Evolutionary conservation across 176 grass and related monocot species (phyloP), one percentile per base, ranked within the genome.

Genomic region (Ensete glaucum): DNA sequence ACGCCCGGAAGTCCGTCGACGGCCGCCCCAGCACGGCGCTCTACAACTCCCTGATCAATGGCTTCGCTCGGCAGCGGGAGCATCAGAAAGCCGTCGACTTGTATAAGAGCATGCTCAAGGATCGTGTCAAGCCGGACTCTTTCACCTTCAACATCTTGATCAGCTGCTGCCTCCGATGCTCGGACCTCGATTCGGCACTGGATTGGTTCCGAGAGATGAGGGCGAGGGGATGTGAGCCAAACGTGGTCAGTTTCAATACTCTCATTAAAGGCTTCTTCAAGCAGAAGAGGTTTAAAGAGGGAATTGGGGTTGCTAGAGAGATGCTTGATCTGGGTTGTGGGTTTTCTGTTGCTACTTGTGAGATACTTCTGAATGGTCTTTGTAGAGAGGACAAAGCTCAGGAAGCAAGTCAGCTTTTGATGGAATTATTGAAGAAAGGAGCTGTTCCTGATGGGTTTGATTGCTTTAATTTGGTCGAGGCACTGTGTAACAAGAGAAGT

Each of bases 61-160:
- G 67, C 7, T 69, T 69, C 34, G 43, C 43, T 9, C 67, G 67
- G 67, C 67, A n/a, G 7, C 22, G 67, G 67, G 67, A 69, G 23
- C 23, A 50, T 50, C 13, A 51, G 67, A 69, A 69, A 69, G 43
- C 67, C 67, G 11, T n/a, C 34, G 16, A 20, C 16, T 69, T 69
- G 67, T 69, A 69, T n/a, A 43, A 51, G 15, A 69, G 13, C 9
- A 69, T 69, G 67, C 13, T 69, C 67, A 69, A 21, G 16, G 67
- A 69, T 69, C 67, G 67, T 9, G 67, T 69, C 21, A 69, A 69
- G 17, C 67, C 67, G 43, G 67, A 69, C 43, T 2, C 43, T 69
- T 69, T 69, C 67, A 69, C 67, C 67, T 69, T 69, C 67, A 69
- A 69, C 67, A 69, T 69, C 26, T 50, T 69, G 67, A 69, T 69